Base-by-base conservation (phyloP, 768 basidiomycete species). In the Tulasnella sp. region DNA sequence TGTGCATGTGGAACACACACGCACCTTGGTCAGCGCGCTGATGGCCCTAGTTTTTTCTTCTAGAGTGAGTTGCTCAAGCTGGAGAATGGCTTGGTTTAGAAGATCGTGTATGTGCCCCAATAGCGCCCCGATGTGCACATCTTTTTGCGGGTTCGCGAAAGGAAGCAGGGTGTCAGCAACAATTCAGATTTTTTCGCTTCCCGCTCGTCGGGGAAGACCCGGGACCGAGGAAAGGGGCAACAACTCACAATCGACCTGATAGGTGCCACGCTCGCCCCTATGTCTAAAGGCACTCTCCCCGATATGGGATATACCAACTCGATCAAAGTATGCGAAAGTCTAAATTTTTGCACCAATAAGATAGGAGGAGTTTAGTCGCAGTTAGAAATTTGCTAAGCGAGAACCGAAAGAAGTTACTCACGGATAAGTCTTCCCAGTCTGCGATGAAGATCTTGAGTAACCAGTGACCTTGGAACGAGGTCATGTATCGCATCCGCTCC, bases 321-420 rank as follows among this genome's bases (percentile, higher is more conserved):
- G 75, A 46, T 76, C 75, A 36, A 76, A 76, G 46, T 76, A 76
- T 2, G 75, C 75, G 48, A 76, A 76, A 24, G 75, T 76, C 75
- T 76, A 56, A n/a, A 52, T 5, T 21, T 62, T 4, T 3, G 42
- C 27, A 40, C 40, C 40, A 40, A 40, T 31, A 5, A 38, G 14
- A 56, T 19, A 38, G 34, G 38, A 14, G 21, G 39, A 38, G 42
- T 12, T 76, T 27, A 74, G 39, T 31, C 24, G 44, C 2, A 36
- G 27, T 24, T 40, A 40, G n/a, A n/a, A n/a, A n/a, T 38, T 2
- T 73, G 4, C 27, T 74, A 68, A 74, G 72, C 72, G 39, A 58
- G n/a, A 12, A 12, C 71, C 42, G 6, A 8, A 7, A 16, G 8
- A 7, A 16, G 71, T 73, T 0, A 48, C 73, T 48, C 46, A 74